Base-by-base conservation (phyloP, 495 filamentous ascomycete species). In the Penicillium subrubescens region DNA sequence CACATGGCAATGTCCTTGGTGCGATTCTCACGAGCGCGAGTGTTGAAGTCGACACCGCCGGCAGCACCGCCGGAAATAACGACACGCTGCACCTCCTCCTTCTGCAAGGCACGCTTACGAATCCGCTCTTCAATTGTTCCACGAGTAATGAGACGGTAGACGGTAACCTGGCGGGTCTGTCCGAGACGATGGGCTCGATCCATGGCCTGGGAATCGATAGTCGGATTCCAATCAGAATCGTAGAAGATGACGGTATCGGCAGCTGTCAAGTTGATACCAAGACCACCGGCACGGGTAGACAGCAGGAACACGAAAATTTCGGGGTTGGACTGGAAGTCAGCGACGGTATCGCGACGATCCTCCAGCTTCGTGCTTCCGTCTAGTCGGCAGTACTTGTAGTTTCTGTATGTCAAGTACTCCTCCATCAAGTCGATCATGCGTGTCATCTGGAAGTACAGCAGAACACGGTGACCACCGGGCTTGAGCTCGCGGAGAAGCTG, bases 391-490 rank as follows among this genome's bases (percentile, higher is more conserved):
- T 98, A 99, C 75, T 96, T 97, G 87, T 96, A 97, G 78, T 97
- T 97, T 67, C 95, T 90, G 80, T 97, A 98, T 4, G 95, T 98
- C 44, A 99, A 84, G 71, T 98, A 99, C 77, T 99, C 95, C 71
- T 99, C 95, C 90, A 97, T 97, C 39, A 99, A 81, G 72, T 99
- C 95, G 72, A 99, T 98, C 95, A 99, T 99, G 68, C 91, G 89
- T n/a, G 95, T 99, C 95, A 99, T 99, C 80, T 99, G 95, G 89
- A 99, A 99, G 82, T 99, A 99, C n/a, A 99, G 82, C 8, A 99
- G 86, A 19, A 99, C 95, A 70, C 95, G 93, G 70, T 99, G 95
- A 50, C 91, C 91, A 50, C 88, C 91, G 58, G 94, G 88, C 82
- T 98, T 99, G 60, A 99, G 87, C 69, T 93, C 83, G 51, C 88